Evolutionary conservation across 441 rosid genomes (phyloP).

Genomic region (Gossypium trilobum): DNA sequence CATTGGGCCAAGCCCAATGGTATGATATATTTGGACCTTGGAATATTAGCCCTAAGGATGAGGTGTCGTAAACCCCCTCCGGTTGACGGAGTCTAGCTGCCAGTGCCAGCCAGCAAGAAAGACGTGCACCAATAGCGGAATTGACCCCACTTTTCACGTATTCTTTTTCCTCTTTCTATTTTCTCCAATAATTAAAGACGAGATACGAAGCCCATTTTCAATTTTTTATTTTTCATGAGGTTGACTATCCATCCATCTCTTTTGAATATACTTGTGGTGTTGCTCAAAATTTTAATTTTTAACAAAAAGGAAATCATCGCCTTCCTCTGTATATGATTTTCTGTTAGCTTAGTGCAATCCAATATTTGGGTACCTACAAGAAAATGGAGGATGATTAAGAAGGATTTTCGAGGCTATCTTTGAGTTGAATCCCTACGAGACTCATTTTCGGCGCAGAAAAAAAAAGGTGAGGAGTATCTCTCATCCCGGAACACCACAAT

Average conservation of each 20-base stretch:
- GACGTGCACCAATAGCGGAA: conserved; percentile 31
- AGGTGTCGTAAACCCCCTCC: too few relatives aligned
- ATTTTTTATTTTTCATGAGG: background rate
- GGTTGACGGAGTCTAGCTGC: conserved; percentile 7
- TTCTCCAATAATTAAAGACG: background rate
- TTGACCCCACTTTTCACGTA: conserved; percentile 18
- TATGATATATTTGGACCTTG: too few relatives aligned
- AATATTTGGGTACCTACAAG: conserved; percentile 12
- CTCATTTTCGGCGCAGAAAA: background rate
- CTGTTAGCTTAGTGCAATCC: conserved; percentile 11
- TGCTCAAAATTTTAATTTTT: background rate
- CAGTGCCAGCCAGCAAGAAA: conserved; percentile 9
- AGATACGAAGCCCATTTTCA: background rate
- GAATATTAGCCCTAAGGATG: too few relatives aligned
- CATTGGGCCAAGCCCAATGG: background rate
- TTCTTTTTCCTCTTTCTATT: background rate
- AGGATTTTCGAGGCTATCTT: conserved; percentile 17
- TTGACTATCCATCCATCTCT: background rate
- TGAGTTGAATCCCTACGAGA: conserved; percentile 5
- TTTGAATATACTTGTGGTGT: background rate
- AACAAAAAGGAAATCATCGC: background rate
- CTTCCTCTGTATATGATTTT: background rate
- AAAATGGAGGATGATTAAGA: conserved; percentile 10
- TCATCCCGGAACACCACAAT: too few relatives aligned
- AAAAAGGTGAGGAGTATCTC: too few relatives aligned